These are phyloP conservation scores for Fagopyrum homotropicum DNA, from an alignment of 148 eudicot genomes.

Conservation along the genomic window DNA sequence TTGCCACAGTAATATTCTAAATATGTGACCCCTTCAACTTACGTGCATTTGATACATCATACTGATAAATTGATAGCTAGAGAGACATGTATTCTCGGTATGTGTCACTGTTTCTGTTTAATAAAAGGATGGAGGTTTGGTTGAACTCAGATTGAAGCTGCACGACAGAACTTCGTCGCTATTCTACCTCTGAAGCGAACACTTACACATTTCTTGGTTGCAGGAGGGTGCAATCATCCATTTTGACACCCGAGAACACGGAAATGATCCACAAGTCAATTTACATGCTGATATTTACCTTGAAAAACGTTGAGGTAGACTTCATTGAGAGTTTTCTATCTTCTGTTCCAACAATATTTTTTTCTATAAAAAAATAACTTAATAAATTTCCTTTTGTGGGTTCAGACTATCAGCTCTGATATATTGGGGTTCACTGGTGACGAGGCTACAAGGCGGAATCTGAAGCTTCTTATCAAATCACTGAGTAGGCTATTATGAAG, in stretches of 20 bases:
- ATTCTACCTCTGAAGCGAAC: neutral
- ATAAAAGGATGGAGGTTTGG: neutral
- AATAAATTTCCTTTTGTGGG: neutral
- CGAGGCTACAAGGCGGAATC: constrained; percentile 71
- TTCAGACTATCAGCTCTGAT: constrained; percentile 86
- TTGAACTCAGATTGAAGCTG: neutral
- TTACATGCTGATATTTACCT: constrained; percentile 66
- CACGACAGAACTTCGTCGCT: neutral
- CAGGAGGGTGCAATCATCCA: constrained; percentile 71
- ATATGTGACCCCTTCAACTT: neutral
- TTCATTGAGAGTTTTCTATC: neutral
- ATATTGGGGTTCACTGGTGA: constrained; percentile 86
- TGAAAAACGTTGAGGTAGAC: constrained; percentile 81
- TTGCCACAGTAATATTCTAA: neutral
- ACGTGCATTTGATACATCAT: neutral
- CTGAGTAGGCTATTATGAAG: constrained; percentile 78
- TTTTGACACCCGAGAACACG: constrained; percentile 88
- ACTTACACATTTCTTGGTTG: constrained; percentile 7
- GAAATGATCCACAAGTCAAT: constrained; percentile 88
- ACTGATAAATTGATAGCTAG: neutral
- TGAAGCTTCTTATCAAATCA: constrained; percentile 84
- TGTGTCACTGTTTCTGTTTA: neutral
- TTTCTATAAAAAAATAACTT: neutral
- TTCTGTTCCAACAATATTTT: neutral
- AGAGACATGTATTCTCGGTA: neutral